Percentiles rank a stretch among this genome's conserved stretches.
These are phyloP conservation scores for Cucurbita pepo DNA, from an alignment of 306 rosid genomes.

Conservation along the genomic window DNA sequence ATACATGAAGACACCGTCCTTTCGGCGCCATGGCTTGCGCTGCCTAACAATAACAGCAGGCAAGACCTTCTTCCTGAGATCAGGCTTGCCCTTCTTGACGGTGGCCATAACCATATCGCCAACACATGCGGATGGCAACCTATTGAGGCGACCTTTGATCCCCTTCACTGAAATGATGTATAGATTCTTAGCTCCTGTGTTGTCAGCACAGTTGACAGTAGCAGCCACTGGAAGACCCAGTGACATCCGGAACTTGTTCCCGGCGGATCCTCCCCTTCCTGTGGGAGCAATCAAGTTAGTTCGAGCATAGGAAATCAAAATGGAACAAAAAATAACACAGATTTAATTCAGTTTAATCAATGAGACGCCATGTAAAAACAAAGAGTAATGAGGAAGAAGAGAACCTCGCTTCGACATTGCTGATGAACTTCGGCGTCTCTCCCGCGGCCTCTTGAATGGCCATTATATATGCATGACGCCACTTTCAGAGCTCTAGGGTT, in stretches of 20 bases:
- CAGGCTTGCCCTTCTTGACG: slow-evolving; percentile 86
- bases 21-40: slow-evolving; percentile 86
- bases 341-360: not conserved
- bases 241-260: slow-evolving; percentile 90
- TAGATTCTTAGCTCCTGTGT: slow-evolving; percentile 85
- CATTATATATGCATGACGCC: not conserved
- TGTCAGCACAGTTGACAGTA: slow-evolving; percentile 83
- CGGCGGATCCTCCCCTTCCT: slow-evolving; percentile 87
- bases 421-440: not conserved
- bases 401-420: slow-evolving; percentile 6
- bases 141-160: slow-evolving; percentile 67
- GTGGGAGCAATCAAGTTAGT: not conserved
- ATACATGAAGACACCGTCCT: slow-evolving; percentile 94
- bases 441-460: not conserved
- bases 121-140: slow-evolving; percentile 81
- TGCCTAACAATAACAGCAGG: slow-evolving; percentile 90
- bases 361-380: not conserved
- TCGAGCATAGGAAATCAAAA: not conserved
- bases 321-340: not conserved
- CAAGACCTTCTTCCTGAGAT: slow-evolving; percentile 83
- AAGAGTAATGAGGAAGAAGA: not conserved
- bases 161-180: slow-evolving; percentile 88
- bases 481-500: not conserved
- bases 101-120: slow-evolving; percentile 99
- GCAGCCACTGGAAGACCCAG: slow-evolving; percentile 98